These are phyloP conservation scores for Termitomyces sp. DNA, from an alignment of 768 basidiomycete genomes.

Conservation along the genomic window DNA sequence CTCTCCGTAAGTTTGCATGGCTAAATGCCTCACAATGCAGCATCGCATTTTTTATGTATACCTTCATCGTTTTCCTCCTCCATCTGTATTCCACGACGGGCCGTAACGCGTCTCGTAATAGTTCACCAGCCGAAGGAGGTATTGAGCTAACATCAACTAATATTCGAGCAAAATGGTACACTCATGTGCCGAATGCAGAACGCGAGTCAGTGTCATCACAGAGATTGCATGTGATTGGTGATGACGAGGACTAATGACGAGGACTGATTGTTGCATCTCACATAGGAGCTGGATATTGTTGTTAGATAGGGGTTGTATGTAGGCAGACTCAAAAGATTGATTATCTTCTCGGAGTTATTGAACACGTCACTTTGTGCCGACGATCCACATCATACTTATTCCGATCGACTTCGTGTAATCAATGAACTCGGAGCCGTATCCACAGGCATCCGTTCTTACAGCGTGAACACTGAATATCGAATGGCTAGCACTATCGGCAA, in stretches of 20 bases:
- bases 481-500: slow-evolving; percentile 15
- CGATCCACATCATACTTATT: neutral
- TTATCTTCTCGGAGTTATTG: neutral
- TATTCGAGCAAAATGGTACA: slow-evolving; percentile 53
- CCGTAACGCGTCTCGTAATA: slow-evolving; percentile 36
- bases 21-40: slow-evolving; percentile 25
- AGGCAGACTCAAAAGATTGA: neutral
- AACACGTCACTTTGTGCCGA: neutral
- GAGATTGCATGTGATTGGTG: slow-evolving; percentile 23
- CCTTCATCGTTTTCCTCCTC: slow-evolving; percentile 64
- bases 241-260: slow-evolving; percentile 26
- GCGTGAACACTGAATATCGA: neutral
- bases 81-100: slow-evolving; percentile 63
- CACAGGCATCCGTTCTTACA: neutral
- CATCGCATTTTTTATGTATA: slow-evolving; percentile 74
- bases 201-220: slow-evolving; percentile 2
- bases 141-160: slow-evolving; percentile 13
- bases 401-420: no score
- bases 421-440: no score
- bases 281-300: neutral
- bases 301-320: neutral
- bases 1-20: neutral
- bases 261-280: neutral
- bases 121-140: neutral
- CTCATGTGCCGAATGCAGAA: slow-evolving; percentile 46